Base-by-base conservation (phyloP, 2,329 filamentous ascomycete genomes). In the Apiospora malaysiana region DNA sequence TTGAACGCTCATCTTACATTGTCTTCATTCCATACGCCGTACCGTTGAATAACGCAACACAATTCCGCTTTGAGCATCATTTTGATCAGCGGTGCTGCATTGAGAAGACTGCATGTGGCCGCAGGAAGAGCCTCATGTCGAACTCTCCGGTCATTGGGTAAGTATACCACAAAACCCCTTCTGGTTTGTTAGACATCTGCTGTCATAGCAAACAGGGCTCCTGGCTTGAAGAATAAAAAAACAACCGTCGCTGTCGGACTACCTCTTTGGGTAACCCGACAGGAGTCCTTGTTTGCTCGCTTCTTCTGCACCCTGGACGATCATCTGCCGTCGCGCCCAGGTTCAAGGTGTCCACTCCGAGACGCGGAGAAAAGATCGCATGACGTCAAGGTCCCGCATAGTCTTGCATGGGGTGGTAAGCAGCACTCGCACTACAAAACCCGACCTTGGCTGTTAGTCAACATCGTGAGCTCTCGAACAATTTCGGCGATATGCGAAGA, bases 321-420 rank as follows among this genome's bases (percentile, higher is more conserved):
- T 23, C 32, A 63, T 40, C 56, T 63, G 56, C 56, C 56, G 18
- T 47, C 6, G 1, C 6, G 1, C 51, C 51, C 27, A n/a, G 51
- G 3, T 27, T 40, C 56, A 18, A 63, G 56, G 56, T 63, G 27
- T 40, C 56, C 56, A 63, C 32, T 63, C 18, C 10, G 27, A 40
- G 32, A 32, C 56, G 56, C 56, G 32, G 56, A 63, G 56, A 63
- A 63, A 40, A 40, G 56, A 63, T 63, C 18, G 9, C 16, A 40
- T 63, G 56, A 63, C 56, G 56, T 63, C 56, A 63, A 18, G 32
- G 56, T 40, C 21, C 56, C 32, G 51, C 51, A 37, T 59, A 16
- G 25, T 16, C 42, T 45, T 45, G 42, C 14, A 45, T 18, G 9
- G 47, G 25, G 6, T n/a, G 6, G 49, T 18, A 59, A 37, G 16